phyloP scores from a whole-genome alignment of 2,329 filamentous ascomycete species.

The Fusarium sp. region DNA sequence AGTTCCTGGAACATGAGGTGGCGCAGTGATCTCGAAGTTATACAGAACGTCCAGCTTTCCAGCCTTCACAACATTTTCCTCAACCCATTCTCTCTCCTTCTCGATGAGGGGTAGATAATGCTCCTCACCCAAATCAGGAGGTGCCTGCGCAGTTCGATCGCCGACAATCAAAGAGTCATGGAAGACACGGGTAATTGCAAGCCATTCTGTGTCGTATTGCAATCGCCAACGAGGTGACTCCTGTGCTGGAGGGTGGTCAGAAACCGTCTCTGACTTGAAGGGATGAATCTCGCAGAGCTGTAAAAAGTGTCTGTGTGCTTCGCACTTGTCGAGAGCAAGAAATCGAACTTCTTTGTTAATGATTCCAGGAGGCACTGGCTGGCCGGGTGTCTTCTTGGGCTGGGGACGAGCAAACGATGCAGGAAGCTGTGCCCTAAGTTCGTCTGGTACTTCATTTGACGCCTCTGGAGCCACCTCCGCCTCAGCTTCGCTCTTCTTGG shows the following conservation, averaged over 20 bases:
- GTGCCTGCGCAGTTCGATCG: constrained; percentile 62
- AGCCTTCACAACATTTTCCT: constrained; percentile 74
- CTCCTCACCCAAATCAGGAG: constrained; percentile 74
- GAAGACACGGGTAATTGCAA: constrained; percentile 90
- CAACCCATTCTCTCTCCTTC: constrained; percentile 80
- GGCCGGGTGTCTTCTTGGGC: constrained; percentile 59
- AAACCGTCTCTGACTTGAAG: constrained; percentile 49
- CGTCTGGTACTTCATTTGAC: constrained; percentile 63
- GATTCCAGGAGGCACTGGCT: constrained; percentile 77
- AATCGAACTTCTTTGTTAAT: constrained; percentile 85
- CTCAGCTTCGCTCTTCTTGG: background rate
- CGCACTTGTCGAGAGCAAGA: constrained; percentile 90
- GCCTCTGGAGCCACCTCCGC: constrained; percentile 24
- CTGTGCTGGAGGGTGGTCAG: constrained; percentile 31
- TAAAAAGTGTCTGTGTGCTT: constrained; percentile 82
- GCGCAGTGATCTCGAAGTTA: constrained; percentile 82
- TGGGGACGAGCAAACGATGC: constrained; percentile 72
- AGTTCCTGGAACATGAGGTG: constrained; percentile 69
- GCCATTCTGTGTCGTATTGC: constrained; percentile 92
- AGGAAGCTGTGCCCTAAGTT: constrained; percentile 79
- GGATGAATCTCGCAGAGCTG: constrained; percentile 77
- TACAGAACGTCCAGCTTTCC: constrained; percentile 76
- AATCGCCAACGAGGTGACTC: constrained; percentile 64
- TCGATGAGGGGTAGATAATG: constrained; percentile 76
- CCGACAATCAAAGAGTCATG: constrained; percentile 73